Percentiles rank a stretch among this genome's conserved stretches.
These are phyloP conservation scores for Acanthamoeba lenticulata DNA, from an alignment of 208 protist genomes.

Conservation along the genomic window DNA sequence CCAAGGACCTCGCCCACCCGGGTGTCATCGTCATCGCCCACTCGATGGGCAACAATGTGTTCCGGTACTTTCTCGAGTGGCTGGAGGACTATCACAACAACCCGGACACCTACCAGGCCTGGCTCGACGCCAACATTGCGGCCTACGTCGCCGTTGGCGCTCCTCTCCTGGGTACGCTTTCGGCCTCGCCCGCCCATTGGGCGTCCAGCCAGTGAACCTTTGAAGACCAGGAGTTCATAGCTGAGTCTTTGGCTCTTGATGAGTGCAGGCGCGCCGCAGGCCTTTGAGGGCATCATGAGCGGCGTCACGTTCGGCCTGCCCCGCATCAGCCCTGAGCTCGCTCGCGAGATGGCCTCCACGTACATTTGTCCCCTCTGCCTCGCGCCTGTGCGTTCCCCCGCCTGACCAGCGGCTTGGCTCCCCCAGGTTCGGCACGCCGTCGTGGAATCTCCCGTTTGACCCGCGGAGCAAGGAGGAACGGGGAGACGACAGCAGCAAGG, in stretches of 20 bases:
- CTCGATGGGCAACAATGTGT: slow-evolving; percentile 38
- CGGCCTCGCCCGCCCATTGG: neutral
- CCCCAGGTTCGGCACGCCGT: neutral
- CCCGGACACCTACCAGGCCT: slow-evolving; percentile 16
- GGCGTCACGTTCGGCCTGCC: slow-evolving; percentile 34
- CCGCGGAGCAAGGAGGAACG: neutral
- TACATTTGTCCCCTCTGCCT: neutral
- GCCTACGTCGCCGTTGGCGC: slow-evolving; percentile 27
- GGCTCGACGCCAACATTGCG: slow-evolving; percentile 14
- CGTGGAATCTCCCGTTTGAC: neutral
- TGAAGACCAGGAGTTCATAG: no score
- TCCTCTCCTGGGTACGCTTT: slow-evolving; percentile 6
- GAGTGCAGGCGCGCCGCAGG: neutral
- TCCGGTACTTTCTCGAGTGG: slow-evolving; percentile 38
- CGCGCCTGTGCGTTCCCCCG: neutral
- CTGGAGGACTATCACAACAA: neutral
- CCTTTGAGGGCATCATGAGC: slow-evolving; percentile 22
- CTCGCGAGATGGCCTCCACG: neutral
- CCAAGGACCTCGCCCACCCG: neutral
- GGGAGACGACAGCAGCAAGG: no score
- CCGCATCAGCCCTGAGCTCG: slow-evolving; percentile 1
- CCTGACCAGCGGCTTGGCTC: neutral
- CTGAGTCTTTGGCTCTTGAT: no score
- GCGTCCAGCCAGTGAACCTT: no score
- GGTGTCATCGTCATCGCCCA: slow-evolving; percentile 37